Conservation (phyloP, 805 yeast species). For the Zygosaccharomyces rouxii region DNA sequence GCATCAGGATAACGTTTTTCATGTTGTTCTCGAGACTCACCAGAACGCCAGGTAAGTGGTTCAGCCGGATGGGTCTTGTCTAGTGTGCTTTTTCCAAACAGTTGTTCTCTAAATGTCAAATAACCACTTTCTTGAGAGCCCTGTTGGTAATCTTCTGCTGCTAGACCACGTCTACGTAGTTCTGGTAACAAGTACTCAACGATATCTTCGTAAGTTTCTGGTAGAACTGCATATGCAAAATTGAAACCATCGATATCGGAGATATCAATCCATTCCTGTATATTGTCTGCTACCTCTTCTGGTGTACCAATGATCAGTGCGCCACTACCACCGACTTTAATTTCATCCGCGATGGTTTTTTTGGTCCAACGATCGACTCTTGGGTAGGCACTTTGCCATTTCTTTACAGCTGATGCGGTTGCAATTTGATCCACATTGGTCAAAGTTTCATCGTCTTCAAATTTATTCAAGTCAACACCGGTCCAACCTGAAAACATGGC, state of each 20-base stretch:
- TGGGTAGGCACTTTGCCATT: slow-evolving; percentile 25
- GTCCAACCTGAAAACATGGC: slow-evolving; percentile 46
- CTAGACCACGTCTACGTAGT: slow-evolving; percentile 35
- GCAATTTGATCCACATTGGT: slow-evolving; percentile 29
- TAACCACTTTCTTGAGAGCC: slow-evolving; percentile 13
- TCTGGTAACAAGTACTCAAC: slow-evolving; percentile 39
- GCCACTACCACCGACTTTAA: slow-evolving; percentile 30
- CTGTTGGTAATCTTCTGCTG: slow-evolving; percentile 37
- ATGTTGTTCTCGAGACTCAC: slow-evolving; percentile 30
- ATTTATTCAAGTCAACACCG: slow-evolving; percentile 39
- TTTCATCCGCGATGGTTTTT: slow-evolving; percentile 31
- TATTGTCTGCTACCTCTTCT: slow-evolving; percentile 38
- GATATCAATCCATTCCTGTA: slow-evolving; percentile 39
- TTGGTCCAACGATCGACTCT: slow-evolving; percentile 20
- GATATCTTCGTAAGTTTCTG: slow-evolving; percentile 40
- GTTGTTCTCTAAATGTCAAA: slow-evolving; percentile 35
- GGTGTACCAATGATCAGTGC: slow-evolving; percentile 36
- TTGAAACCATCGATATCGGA: slow-evolving; percentile 46
- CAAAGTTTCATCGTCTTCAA: slow-evolving; percentile 38
- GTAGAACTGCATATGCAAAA: slow-evolving; percentile 37
- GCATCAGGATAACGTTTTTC: slow-evolving; percentile 16
- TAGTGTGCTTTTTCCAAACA: slow-evolving; percentile 29
- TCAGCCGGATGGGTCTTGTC: slow-evolving; percentile 24
- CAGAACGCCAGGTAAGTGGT: slow-evolving; percentile 22
- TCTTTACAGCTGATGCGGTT: slow-evolving; percentile 33